These are phyloP conservation scores for Piedraia hortae DNA, from an alignment of 2,329 filamentous ascomycete species.

Conservation along the genomic window DNA sequence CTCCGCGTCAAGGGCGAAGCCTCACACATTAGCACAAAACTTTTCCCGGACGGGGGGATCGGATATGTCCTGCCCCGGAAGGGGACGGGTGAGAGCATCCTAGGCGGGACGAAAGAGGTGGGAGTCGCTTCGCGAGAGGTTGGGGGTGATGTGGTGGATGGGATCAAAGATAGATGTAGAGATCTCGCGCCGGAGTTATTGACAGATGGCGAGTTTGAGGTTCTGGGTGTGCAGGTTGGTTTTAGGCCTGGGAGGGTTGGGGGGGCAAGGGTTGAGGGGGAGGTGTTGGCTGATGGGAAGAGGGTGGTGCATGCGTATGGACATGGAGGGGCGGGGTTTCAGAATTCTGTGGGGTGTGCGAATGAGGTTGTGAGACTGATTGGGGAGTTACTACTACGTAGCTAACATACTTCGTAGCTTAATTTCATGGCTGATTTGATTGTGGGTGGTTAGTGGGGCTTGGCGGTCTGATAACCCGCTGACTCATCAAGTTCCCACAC, in stretches of 20 bases:
- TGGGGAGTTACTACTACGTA: conserved; percentile 5
- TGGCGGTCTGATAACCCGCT: no score
- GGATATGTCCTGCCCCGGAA: conserved; percentile 19
- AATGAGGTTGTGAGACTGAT: conserved; percentile 9
- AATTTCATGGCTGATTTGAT: no score
- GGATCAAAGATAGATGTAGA: conserved; percentile 14
- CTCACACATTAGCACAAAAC: conserved; percentile 7
- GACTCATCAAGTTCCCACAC: no score
- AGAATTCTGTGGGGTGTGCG: conserved; percentile 10
- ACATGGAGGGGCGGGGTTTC: conserved; percentile 19
- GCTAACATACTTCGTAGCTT: no score
- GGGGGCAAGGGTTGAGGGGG: conserved; percentile 17
- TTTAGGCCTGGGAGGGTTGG: conserved; percentile 18
- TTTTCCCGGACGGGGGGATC: conserved; percentile 9
- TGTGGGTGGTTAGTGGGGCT: no score
- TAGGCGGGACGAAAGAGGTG: conserved; percentile 19
- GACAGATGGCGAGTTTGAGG: conserved; percentile 16
- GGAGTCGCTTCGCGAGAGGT: conserved; percentile 12
- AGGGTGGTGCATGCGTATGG: conserved; percentile 21
- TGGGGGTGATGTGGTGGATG: conserved; percentile 11
- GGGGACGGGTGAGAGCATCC: conserved; percentile 15
- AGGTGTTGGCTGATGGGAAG: conserved; percentile 9
- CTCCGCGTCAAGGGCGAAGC: conserved; percentile 19
- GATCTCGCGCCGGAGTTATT: conserved; percentile 13
- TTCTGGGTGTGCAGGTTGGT: conserved; percentile 17